These are phyloP conservation scores for Ganoderma boninense DNA, from an alignment of 1,284 basidiomycete species.

Conservation along the genomic window DNA sequence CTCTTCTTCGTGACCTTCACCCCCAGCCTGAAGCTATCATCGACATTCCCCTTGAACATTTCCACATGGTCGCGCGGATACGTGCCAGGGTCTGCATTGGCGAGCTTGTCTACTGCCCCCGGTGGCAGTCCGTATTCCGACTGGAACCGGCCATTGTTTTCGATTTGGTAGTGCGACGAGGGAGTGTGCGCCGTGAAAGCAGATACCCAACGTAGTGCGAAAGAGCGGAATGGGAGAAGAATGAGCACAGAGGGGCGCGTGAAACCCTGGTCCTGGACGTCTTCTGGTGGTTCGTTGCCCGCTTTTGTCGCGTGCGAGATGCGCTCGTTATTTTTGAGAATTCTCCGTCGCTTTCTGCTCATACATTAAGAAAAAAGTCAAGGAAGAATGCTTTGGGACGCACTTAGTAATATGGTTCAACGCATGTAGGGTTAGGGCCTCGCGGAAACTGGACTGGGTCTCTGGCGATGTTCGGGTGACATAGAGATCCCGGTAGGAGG, in stretches of 20 bases:
- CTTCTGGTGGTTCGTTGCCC: conserved; percentile 64
- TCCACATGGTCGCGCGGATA: conserved; percentile 93
- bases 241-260: conserved; percentile 95
- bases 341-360: conserved; percentile 85
- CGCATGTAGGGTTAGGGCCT: conserved; percentile 77
- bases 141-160: conserved; percentile 87
- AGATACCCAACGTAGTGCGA: conserved; percentile 82
- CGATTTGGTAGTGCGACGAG: conserved; percentile 74
- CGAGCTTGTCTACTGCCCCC: conserved; percentile 86
- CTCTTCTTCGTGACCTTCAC: conserved; percentile 93
- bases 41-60: conserved; percentile 96
- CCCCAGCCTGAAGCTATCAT: conserved; percentile 94
- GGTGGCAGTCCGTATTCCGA: conserved; percentile 86
- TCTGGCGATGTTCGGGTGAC: conserved; percentile 68
- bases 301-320: conserved; percentile 74
- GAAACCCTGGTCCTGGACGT: conserved; percentile 96
- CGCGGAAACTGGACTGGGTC: conserved; percentile 61
- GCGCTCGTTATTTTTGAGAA: conserved; percentile 96
- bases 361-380: conserved; percentile 26
- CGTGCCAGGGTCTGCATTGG: conserved; percentile 72
- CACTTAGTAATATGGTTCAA: conserved; percentile 90
- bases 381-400: conserved; percentile 28
- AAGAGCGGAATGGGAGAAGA: conserved; percentile 92
- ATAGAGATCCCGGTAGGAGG: conserved; percentile 80
- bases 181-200: conserved; percentile 77